A percentile compares a stretch with the other conserved stretches of the same genome.
phyloP scores from a whole-genome alignment of 495 filamentous ascomycete genomes.

The Hyaloscypha hepaticicola region DNA sequence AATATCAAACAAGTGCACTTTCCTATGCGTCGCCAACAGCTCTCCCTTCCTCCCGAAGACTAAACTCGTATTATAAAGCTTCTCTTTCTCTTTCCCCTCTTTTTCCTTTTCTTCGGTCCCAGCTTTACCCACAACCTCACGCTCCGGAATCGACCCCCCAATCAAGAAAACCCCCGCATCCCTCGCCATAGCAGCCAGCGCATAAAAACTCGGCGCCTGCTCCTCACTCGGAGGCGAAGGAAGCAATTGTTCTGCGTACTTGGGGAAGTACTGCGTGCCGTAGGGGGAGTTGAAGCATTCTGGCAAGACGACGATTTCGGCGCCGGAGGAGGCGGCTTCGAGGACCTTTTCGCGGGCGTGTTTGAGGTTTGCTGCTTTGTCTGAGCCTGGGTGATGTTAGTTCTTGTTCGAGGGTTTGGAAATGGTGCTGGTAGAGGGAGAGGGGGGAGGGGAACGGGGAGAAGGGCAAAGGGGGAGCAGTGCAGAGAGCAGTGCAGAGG shows the following conservation, averaged over 20 bases:
- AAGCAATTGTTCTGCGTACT: conserved; percentile 85
- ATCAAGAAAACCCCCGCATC: conserved; percentile 78
- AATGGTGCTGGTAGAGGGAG: conserved; percentile 8
- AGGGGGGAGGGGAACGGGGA: not conserved
- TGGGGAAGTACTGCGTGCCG: conserved; percentile 84
- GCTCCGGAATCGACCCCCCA: conserved; percentile 91
- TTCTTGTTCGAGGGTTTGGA: too few relatives aligned
- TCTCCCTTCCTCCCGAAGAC: conserved; percentile 74
- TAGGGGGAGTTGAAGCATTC: conserved; percentile 99
- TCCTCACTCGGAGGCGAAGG: conserved; percentile 70
- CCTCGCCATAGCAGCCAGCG: conserved; percentile 72
- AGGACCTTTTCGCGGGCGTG: conserved; percentile 80
- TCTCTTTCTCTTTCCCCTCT: conserved; percentile 29
- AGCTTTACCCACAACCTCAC: conserved; percentile 46
- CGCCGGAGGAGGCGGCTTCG: conserved; percentile 73
- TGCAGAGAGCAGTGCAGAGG: conserved; percentile 10
- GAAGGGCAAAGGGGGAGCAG: not conserved
- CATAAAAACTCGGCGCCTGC: conserved; percentile 79
- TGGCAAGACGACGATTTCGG: conserved; percentile 68
- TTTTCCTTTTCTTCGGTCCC: too few relatives aligned
- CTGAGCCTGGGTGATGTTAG: too few relatives aligned
- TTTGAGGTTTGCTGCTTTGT: conserved; percentile 82
- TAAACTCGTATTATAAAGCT: conserved; percentile 89
- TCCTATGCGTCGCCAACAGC: conserved; percentile 84
- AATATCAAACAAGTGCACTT: conserved; percentile 98